Evolutionary conservation across 2,329 filamentous ascomycete species (phyloP).

Genomic region (Pseudogymnoascus sp.): DNA sequence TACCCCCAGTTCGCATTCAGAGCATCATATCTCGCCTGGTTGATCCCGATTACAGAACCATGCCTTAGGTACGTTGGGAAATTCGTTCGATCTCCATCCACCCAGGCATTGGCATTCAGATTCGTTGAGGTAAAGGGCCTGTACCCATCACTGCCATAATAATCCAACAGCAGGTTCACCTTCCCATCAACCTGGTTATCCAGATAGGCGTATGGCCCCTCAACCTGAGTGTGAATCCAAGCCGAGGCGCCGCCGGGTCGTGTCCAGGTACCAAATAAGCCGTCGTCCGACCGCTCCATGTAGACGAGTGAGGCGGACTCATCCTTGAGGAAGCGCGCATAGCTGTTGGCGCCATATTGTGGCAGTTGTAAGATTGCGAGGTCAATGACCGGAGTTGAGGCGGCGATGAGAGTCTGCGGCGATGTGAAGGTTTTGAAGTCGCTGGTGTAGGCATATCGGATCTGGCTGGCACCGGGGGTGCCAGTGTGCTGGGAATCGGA

Average conservation of each 20-base stretch:
- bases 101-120: constrained; percentile 39
- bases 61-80: constrained; percentile 43
- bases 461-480: constrained; percentile 33
- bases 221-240: constrained; percentile 35
- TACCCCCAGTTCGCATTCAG: constrained; percentile 31
- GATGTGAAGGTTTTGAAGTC: constrained; percentile 45
- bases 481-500: constrained; percentile 42
- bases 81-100: constrained; percentile 31
- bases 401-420: constrained; percentile 42
- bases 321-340: constrained; percentile 47
- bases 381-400: constrained; percentile 41
- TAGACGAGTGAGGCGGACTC: constrained; percentile 44
- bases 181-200: constrained; percentile 34
- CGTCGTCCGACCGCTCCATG: constrained; percentile 38
- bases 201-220: constrained; percentile 37
- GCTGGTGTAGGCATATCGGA: constrained; percentile 46
- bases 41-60: constrained; percentile 42
- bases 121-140: constrained; percentile 38
- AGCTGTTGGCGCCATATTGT: constrained; percentile 29
- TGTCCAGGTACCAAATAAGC: constrained; percentile 44
- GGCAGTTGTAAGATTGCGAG: constrained; percentile 44
- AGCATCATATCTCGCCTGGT: constrained; percentile 34
- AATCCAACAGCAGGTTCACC: constrained; percentile 42
- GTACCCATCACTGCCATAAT: constrained; percentile 40
- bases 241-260: constrained; percentile 36